Conservation (phyloP, 1,139 yeast species). For the Yamadazyma triangularis region DNA sequence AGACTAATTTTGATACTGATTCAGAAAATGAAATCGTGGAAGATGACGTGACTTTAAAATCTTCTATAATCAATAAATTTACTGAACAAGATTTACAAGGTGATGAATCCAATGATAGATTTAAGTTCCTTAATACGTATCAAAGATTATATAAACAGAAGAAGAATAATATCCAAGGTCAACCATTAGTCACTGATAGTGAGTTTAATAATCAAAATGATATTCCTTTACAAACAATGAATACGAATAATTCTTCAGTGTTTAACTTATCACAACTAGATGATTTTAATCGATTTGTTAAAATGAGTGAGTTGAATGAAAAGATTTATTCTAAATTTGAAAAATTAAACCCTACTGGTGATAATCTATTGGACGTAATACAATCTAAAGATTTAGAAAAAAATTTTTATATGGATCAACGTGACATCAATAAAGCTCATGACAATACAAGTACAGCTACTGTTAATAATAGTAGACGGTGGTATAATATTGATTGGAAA, state of each 20-base stretch:
- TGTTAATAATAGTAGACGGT: conserved; percentile 6
- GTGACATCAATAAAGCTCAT: not conserved
- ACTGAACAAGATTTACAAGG: conserved; percentile 9
- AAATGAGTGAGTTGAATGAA: conserved; percentile 35
- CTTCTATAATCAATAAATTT: conserved; percentile 24
- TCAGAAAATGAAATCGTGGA: conserved; percentile 8
- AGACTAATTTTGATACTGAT: conserved; percentile 14
- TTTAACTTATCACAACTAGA: conserved; percentile 33
- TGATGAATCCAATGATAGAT: conserved; percentile 18
- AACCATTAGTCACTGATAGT: conserved; percentile 5
- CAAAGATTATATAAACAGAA: conserved; percentile 15
- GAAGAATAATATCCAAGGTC: conserved; percentile 11
- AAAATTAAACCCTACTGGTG: conserved; percentile 9
- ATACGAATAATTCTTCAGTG: conserved; percentile 20
- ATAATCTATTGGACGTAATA: conserved; percentile 27
- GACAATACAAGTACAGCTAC: conserved; percentile 2
- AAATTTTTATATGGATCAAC: conserved; percentile 22
- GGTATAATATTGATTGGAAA: conserved; percentile 12
- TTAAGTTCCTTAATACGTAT: conserved; percentile 26
- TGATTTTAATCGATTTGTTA: conserved; percentile 33
- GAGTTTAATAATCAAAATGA: conserved; percentile 11
- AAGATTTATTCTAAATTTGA: conserved; percentile 18
- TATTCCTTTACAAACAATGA: conserved; percentile 23
- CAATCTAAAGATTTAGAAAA: conserved; percentile 24
- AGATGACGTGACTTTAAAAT: conserved; percentile 17